Evolutionary conservation across 192 early-diverging fungal genomes (phyloP), one percentile per base, ranked within the genome.

Genomic region (Mortierella hygrophila): DNA sequence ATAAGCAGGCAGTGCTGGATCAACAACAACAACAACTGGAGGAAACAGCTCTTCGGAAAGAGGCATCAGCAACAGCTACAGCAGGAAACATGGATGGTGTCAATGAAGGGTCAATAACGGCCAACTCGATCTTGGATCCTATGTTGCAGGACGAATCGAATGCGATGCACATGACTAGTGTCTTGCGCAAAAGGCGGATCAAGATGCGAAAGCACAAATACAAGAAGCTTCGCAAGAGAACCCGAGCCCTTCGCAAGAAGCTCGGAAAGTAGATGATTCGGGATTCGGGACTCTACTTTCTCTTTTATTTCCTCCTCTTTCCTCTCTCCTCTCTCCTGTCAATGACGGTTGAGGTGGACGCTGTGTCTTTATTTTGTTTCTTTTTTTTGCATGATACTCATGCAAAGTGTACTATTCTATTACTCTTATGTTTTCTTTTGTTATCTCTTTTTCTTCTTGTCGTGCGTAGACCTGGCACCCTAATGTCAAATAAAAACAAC

Each of bases 191-290:
- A 78, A 92, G 97, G 55, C 93, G 92, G 77, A 94, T 94, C 85
- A 97, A 97, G 92, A 97, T 98, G 97, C 97, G 97, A 76, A 99
- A 98, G 88, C 97, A 97, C 92, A 98, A 99, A 89, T 94, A 95
- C 84, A 96, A 95, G 82, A 99, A 99, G 82, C 83, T 94, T 68
- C 91, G 95, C 81, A 95, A 95, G 90, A 90, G 93, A 85, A 93
- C 90, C 37, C 91, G 93, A 65, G 95, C 95, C 11, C 79, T 95
- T 85, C 92, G 94, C 73, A 94, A 94, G 89, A 92, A 93, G 37
- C 90, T 95, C 60, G 92, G 94, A 74, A 96, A 96, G 85, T 95
- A 92, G 68, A 84, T 21, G 44, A 46, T 15, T 11, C 46, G 1
- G 44, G 60, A 52, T 13, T 18, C 47, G 4, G 47, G 32, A 65